Evolutionary conservation across 2,329 filamentous ascomycete genomes (phyloP).

Genomic region (Leptographium lundbergii): DNA sequence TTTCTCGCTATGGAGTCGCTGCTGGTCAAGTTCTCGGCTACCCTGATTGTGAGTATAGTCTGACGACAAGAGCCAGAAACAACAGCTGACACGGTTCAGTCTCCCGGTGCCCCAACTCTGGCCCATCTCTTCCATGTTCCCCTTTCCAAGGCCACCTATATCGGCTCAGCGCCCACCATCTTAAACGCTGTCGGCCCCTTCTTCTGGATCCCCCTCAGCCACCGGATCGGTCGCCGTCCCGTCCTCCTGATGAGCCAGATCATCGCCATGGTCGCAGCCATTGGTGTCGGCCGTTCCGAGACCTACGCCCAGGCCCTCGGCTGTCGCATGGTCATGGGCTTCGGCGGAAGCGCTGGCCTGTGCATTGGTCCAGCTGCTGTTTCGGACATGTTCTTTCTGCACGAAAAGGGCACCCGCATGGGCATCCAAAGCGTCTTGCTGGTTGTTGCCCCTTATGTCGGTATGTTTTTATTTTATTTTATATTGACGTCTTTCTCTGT

Average conservation of each 20-base stretch:
- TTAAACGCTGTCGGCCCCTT: conserved; percentile 9
- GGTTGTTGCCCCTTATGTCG: not conserved
- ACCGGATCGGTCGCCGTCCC: conserved; percentile 11
- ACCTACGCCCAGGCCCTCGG: conserved; percentile 3
- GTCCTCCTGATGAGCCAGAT: conserved; percentile 9
- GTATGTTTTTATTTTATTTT: not conserved
- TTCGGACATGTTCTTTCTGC: not conserved
- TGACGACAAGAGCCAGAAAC: too few relatives aligned
- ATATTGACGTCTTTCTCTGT: not conserved
- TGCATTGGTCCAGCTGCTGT: not conserved
- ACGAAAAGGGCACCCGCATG: not conserved
- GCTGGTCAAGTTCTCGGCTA: not conserved
- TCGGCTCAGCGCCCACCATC: conserved; percentile 9
- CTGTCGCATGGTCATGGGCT: not conserved
- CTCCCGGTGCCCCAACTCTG: not conserved
- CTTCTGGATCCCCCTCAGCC: conserved; percentile 13
- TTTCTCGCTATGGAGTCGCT: not conserved
- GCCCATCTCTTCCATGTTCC: not conserved
- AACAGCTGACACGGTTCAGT: not conserved
- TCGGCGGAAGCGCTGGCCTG: not conserved
- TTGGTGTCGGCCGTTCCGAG: conserved; percentile 8
- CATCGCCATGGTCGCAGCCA: conserved; percentile 8
- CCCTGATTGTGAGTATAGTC: not conserved
- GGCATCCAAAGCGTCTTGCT: not conserved
- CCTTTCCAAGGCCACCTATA: conserved; percentile 9